Percentiles rank a stretch among this genome's conserved stretches.
phyloP scores from a whole-genome alignment of 352 stramenopile species.

The Phytophthora pini region DNA sequence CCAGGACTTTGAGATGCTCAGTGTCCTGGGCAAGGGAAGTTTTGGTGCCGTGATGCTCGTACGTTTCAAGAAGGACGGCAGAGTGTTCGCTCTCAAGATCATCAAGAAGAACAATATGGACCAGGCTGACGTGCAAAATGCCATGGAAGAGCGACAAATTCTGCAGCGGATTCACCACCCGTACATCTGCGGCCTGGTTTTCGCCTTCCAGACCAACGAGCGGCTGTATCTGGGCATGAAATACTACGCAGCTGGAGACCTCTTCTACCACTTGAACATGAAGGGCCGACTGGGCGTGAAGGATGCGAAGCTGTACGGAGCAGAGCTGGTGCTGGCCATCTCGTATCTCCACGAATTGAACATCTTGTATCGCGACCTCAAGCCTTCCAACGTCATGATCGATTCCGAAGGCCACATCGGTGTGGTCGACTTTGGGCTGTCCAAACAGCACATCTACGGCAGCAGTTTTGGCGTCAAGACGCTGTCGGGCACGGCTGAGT shows the following conservation, averaged over 20 bases:
- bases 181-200: slow-evolving; percentile 89
- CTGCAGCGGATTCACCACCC: slow-evolving; percentile 89
- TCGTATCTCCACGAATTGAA: slow-evolving; percentile 91
- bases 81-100: slow-evolving; percentile 91
- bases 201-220: slow-evolving; percentile 91
- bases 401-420: slow-evolving; percentile 89
- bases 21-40: slow-evolving; percentile 85
- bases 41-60: slow-evolving; percentile 91
- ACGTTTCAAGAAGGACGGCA: slow-evolving; percentile 89
- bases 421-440: slow-evolving; percentile 89
- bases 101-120: slow-evolving; percentile 93
- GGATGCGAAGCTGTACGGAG: slow-evolving; percentile 77
- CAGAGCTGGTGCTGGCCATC: slow-evolving; percentile 89
- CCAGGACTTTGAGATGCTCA: slow-evolving; percentile 92
- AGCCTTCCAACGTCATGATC: slow-evolving; percentile 92
- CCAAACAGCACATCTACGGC: slow-evolving; percentile 90
- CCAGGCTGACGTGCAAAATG: slow-evolving; percentile 82
- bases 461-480: slow-evolving; percentile 89
- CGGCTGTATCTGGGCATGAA: slow-evolving; percentile 92
- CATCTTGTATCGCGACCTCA: slow-evolving; percentile 89
- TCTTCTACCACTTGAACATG: slow-evolving; percentile 91
- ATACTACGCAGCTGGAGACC: slow-evolving; percentile 87
- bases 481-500: slow-evolving; percentile 86
- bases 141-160: slow-evolving; percentile 91
- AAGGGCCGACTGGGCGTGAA: slow-evolving; percentile 69